Base-by-base conservation (phyloP, 164 flowering plant genomes). In the Brasenia schreberi region DNA sequence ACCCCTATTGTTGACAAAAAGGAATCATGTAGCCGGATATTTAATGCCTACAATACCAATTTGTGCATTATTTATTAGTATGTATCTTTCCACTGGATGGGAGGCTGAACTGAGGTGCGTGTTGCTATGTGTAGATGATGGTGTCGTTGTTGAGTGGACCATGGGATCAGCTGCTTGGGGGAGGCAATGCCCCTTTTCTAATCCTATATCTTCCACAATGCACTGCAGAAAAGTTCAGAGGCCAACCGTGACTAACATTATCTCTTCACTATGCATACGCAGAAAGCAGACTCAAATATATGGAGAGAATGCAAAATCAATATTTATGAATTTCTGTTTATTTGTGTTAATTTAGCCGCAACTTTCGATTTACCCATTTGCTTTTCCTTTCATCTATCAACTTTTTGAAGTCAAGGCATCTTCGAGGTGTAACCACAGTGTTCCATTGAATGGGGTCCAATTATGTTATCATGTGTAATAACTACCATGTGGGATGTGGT, bases 101-200 rank as follows among this genome's bases (percentile, higher is more conserved):
- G 56, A 49, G 56, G 56, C 56, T 49, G 56, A 49, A 16, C 56
- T 14, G 56, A 49, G 56, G 2, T 14, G 10, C 16, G 56, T 49
- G 56, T 49, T 49, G 70, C 59, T 75, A 69, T 43, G 43, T 61
- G 64, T 79, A 95, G 97, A 80, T 88, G 44, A 72, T 88, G 64
- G 97, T 90, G 67, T 87, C 94, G 45, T 44, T 85, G 71, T 95
- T 92, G 74, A 81, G 86, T 81, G 99, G 99, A 69, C 97, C 96
- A 43, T 87, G 87, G 96, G 97, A 88, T 77, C 88, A 87, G 71
- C 82, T 91, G 52, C 85, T 91, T 80, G 96, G 96, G 45, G 94
- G 97, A 63, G 98, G 96, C 63, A 89, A 94, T 78, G 81, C 96
- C 18, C 93, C 94, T 60, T 86, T 94, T 58, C 76, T 94, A 39